phyloP scores from a whole-genome alignment of 345 rosid species.

The Cardamine chenopodiifolia region DNA sequence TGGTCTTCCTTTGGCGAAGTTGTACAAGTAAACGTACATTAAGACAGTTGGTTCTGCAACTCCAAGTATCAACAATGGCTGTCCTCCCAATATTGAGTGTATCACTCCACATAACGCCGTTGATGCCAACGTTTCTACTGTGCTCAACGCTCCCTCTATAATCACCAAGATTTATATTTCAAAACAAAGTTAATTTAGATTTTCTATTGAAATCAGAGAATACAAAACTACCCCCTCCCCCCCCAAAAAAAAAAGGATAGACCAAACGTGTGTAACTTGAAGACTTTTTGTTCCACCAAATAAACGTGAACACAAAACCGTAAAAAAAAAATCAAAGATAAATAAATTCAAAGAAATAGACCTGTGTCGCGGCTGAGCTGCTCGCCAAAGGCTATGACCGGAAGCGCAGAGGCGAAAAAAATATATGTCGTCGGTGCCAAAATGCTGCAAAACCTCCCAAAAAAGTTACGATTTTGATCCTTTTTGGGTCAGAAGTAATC shows the following conservation, averaged over 20 bases:
- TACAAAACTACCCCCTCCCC: neutral
- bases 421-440: slow-evolving; percentile 85
- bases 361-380: slow-evolving; percentile 85
- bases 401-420: slow-evolving; percentile 84
- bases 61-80: slow-evolving; percentile 76
- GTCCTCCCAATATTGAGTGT: slow-evolving; percentile 84
- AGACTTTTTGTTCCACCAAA: slow-evolving; percentile 14
- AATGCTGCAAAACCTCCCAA: slow-evolving; percentile 49
- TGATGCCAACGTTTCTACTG: slow-evolving; percentile 73
- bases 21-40: slow-evolving; percentile 74
- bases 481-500: neutral
- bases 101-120: slow-evolving; percentile 82
- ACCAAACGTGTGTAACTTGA: slow-evolving; percentile 23
- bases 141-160: slow-evolving; percentile 74
- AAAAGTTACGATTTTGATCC: neutral
- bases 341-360: neutral
- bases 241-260: neutral
- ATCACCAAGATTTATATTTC: neutral
- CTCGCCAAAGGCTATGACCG: slow-evolving; percentile 86
- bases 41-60: slow-evolving; percentile 91
- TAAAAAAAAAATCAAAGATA: too few relatives aligned
- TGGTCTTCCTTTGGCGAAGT: slow-evolving; percentile 65
- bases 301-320: slow-evolving; percentile 25
- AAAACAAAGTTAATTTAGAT: neutral
- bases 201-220: neutral